phyloP scores from a whole-genome alignment of 2,329 filamentous ascomycete genomes.

The Penicillium sp. region DNA sequence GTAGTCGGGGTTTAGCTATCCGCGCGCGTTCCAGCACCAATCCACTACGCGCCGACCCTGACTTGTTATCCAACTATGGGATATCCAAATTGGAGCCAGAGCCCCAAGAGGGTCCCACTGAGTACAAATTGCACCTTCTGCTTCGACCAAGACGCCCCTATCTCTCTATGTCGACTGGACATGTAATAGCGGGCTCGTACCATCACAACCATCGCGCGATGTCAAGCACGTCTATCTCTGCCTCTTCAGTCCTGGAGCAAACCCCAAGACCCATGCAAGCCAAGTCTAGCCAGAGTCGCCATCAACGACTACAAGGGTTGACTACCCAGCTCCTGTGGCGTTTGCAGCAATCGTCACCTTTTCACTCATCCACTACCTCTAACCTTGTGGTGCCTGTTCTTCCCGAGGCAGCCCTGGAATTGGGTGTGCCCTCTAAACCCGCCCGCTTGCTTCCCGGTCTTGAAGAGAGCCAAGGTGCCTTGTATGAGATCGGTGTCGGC shows the following conservation, averaged over 20 bases:
- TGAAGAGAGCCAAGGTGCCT: conserved; percentile 86
- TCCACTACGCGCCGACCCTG: conserved; percentile 40
- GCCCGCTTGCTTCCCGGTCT: conserved; percentile 67
- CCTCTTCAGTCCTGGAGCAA: conserved; percentile 33
- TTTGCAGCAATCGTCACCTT: conserved; percentile 88
- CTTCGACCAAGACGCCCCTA: conserved; percentile 76
- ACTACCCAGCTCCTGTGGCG: conserved; percentile 96
- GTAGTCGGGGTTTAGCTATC: conserved; percentile 25
- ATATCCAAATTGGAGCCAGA: conserved; percentile 81
- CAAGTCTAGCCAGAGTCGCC: conserved; percentile 67
- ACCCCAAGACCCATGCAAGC: conserved; percentile 40
- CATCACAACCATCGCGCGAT: conserved; percentile 40
- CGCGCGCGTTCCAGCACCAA: conserved; percentile 38
- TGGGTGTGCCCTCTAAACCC: conserved; percentile 57
- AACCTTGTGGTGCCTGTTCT: conserved; percentile 73
- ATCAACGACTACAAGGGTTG: conserved; percentile 82
- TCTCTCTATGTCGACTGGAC: conserved; percentile 66
- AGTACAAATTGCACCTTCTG: conserved; percentile 93
- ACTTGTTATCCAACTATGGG: conserved; percentile 55
- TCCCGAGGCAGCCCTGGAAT: conserved; percentile 61
- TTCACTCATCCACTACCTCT: conserved; percentile 76
- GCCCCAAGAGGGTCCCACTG: conserved; percentile 88
- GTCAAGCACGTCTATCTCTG: conserved; percentile 20
- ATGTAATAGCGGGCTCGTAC: conserved; percentile 53
- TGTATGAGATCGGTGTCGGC: conserved; percentile 95